A percentile compares a stretch with the other conserved stretches of the same genome.
These are phyloP conservation scores for Rhizophora apiculata DNA, from an alignment of 345 rosid species.

Conservation along the genomic window DNA sequence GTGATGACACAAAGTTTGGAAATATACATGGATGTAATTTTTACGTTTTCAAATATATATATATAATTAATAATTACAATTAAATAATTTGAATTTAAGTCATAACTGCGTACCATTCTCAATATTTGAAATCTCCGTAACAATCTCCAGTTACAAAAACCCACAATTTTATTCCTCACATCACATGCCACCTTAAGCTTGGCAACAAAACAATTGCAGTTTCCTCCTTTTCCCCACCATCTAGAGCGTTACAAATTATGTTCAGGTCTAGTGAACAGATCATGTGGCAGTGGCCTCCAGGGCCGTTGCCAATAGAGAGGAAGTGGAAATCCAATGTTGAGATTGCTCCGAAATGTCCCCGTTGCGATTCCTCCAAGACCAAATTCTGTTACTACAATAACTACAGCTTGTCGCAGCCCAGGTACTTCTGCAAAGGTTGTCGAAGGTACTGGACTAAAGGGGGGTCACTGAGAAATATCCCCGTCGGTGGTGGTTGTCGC, in stretches of 20 bases:
- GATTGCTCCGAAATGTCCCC: slow-evolving; percentile 72
- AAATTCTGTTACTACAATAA: slow-evolving; percentile 92
- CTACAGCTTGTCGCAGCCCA: slow-evolving; percentile 88
- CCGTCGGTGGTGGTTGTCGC: slow-evolving; percentile 84
- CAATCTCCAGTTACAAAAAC: slow-evolving; percentile 11
- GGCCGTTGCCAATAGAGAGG: slow-evolving; percentile 17
- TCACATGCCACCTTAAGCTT: slow-evolving; percentile 32
- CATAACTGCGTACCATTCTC: no score
- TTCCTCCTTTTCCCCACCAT: neutral
- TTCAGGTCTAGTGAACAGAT: slow-evolving; percentile 11
- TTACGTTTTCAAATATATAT: no score
- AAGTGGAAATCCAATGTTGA: slow-evolving; percentile 41
- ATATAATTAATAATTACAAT: no score
- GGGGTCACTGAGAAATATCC: slow-evolving; percentile 77
- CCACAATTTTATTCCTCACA: slow-evolving; percentile 25
- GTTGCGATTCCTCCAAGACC: slow-evolving; percentile 82
- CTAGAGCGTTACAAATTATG: slow-evolving; percentile 11
- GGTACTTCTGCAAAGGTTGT: slow-evolving; percentile 81
- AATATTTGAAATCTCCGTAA: no score
- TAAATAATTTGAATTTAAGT: no score
- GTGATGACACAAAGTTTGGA: no score
- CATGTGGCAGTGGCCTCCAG: slow-evolving; percentile 20
- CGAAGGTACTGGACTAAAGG: slow-evolving; percentile 92
- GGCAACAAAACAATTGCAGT: no score
- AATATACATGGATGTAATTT: no score